A percentile compares a stretch with the other conserved stretches of the same genome.
phyloP scores from a whole-genome alignment of 2,329 filamentous ascomycete species.

The Paraphaeosphaeria sporulosa region DNA sequence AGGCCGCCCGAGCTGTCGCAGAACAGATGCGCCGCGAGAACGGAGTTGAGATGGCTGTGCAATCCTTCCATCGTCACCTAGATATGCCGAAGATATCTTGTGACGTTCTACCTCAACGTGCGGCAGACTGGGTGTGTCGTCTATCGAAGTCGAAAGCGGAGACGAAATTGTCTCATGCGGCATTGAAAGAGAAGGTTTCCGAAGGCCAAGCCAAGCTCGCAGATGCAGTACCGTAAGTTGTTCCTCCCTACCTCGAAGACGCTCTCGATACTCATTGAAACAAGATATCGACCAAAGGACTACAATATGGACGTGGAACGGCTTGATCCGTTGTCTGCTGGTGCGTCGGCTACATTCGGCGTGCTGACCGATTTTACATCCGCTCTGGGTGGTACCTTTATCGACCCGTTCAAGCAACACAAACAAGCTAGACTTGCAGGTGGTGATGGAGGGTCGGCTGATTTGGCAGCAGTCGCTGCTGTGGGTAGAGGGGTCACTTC shows the following conservation, averaged over 20 bases:
- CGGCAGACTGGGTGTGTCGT: too few species aligned
- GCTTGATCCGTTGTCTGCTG: background rate
- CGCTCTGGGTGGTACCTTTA: background rate
- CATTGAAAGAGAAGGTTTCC: background rate
- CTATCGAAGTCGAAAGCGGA: background rate
- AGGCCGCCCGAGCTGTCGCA: constrained; percentile 29
- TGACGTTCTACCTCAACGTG: background rate
- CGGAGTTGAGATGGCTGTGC: constrained; percentile 33
- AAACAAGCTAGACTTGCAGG: background rate
- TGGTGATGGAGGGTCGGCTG: background rate
- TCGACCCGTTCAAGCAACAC: background rate
- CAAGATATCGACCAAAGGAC: too few species aligned
- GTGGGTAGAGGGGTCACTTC: background rate
- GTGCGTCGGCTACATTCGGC: background rate
- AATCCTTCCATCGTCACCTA: constrained; percentile 36
- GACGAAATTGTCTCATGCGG: background rate
- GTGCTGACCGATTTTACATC: background rate
- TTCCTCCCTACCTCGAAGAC: background rate
- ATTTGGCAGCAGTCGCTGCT: background rate
- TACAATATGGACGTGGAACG: background rate
- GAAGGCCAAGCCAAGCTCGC: background rate
- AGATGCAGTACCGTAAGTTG: background rate
- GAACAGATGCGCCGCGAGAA: constrained; percentile 31
- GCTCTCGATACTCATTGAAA: too few species aligned
- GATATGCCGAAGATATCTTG: background rate